phyloP scores from a whole-genome alignment of 176 grass and related monocot genomes.

The Urochloa ruziziensis region DNA sequence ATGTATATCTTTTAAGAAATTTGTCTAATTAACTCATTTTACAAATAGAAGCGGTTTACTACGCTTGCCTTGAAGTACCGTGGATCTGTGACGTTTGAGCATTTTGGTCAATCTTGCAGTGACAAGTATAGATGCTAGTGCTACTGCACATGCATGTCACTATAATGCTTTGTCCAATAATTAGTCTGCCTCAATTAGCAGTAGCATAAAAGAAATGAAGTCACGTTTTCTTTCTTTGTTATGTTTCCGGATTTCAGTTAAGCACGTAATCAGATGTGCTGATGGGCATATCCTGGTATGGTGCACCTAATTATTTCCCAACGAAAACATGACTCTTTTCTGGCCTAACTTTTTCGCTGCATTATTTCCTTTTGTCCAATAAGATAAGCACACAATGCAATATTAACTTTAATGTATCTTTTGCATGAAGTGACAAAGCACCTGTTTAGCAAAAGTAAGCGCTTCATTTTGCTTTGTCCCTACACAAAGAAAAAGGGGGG shows the following conservation, averaged over 20 bases:
- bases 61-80: not conserved
- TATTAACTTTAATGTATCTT: constrained; percentile 24
- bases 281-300: not conserved
- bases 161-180: not conserved
- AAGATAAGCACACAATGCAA: constrained; percentile 6
- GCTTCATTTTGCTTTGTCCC: constrained; percentile 34
- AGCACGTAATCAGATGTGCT: not conserved
- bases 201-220: not conserved
- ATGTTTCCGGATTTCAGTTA: not conserved
- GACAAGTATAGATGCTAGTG: not conserved
- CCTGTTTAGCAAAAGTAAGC: constrained; percentile 7
- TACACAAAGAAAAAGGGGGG: constrained; percentile 21
- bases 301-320: not conserved
- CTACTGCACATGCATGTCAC: not conserved
- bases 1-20: not conserved
- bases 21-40: not conserved
- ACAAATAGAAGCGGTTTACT: not conserved
- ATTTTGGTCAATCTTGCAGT: not conserved
- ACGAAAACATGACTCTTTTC: not conserved
- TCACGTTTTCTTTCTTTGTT: not conserved
- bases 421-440: constrained; percentile 25
- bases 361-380: not conserved
- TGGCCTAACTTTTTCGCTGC: not conserved
- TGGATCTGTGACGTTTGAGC: not conserved
- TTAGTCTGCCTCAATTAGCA: not conserved